Conservation (phyloP, 371 early-diverging fungal genomes). For the Catenaria anguillulae region DNA sequence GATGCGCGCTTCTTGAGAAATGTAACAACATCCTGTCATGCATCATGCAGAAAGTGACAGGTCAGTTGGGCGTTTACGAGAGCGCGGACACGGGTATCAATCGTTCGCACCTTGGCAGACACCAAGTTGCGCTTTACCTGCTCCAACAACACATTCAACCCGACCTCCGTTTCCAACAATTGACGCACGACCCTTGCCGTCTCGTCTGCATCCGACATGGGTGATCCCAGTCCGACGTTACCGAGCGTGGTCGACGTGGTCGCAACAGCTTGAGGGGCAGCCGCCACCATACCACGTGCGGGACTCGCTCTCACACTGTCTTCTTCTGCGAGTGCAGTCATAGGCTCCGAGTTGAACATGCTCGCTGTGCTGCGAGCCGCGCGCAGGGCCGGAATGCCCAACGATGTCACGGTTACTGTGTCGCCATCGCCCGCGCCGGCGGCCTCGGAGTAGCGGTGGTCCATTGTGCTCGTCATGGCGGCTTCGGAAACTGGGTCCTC, state of each 20-base stretch:
- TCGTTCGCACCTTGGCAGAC: conserved; percentile 14
- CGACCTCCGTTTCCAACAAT: conserved; percentile 22
- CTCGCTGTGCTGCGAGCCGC: not conserved
- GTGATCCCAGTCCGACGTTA: conserved; percentile 12
- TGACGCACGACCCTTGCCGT: conserved; percentile 5
- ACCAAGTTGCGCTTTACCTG: conserved; percentile 28
- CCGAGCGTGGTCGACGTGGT: conserved; percentile 11
- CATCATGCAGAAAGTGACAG: conserved; percentile 11
- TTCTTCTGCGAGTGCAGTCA: not conserved
- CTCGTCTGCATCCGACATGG: conserved; percentile 10
- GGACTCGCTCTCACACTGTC: not conserved
- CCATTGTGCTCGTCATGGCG: not conserved
- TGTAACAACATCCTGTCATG: conserved; percentile 23
- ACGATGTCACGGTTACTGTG: not conserved
- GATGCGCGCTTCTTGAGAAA: conserved; percentile 36
- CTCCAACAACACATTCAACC: conserved; percentile 24
- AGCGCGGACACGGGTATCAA: too few relatives aligned
- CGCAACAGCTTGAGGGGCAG: too few relatives aligned
- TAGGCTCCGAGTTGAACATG: too few relatives aligned
- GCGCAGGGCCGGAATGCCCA: not conserved
- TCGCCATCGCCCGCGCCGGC: not conserved
- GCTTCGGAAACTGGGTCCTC: not conserved
- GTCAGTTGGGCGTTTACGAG: not conserved
- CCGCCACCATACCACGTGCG: conserved; percentile 3
- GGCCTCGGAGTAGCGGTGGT: not conserved